These are phyloP conservation scores for Tetrahymena elliotti DNA, from an alignment of 73 alveolate species.

Conservation along the genomic window DNA sequence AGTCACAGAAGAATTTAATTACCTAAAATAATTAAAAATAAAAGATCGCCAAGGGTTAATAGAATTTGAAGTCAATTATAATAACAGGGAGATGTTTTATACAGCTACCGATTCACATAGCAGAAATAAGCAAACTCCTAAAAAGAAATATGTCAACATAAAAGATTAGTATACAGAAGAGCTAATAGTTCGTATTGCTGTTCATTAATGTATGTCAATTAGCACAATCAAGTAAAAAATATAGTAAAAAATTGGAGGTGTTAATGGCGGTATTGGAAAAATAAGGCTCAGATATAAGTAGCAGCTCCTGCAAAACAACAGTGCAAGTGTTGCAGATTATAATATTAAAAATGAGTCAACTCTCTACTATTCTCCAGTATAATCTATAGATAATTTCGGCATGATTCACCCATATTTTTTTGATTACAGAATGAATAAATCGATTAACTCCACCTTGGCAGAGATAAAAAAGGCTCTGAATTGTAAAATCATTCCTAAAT, in stretches of 20 bases:
- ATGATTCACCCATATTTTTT: background rate
- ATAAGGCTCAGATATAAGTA: background rate
- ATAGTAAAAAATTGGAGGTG: background rate
- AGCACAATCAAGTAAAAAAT: background rate
- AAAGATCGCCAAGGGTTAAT: background rate
- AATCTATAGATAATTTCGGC: background rate
- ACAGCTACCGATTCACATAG: background rate
- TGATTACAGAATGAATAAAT: background rate
- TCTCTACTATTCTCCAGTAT: background rate
- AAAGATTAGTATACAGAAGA: background rate
- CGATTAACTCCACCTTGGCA: background rate
- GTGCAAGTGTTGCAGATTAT: background rate
- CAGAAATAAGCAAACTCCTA: background rate
- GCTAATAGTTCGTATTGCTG: background rate
- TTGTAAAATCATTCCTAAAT: constrained; percentile 79
- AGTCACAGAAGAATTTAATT: background rate
- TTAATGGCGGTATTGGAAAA: background rate
- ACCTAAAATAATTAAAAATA: background rate
- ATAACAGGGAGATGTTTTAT: background rate
- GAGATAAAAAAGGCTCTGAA: constrained; percentile 53
- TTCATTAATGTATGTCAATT: background rate
- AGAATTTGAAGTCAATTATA: background rate
- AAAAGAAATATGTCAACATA: background rate
- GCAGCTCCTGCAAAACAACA: background rate
- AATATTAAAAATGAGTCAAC: background rate